phyloP scores from a whole-genome alignment of 192 early-diverging fungal species.

The Coemansia sp. region DNA sequence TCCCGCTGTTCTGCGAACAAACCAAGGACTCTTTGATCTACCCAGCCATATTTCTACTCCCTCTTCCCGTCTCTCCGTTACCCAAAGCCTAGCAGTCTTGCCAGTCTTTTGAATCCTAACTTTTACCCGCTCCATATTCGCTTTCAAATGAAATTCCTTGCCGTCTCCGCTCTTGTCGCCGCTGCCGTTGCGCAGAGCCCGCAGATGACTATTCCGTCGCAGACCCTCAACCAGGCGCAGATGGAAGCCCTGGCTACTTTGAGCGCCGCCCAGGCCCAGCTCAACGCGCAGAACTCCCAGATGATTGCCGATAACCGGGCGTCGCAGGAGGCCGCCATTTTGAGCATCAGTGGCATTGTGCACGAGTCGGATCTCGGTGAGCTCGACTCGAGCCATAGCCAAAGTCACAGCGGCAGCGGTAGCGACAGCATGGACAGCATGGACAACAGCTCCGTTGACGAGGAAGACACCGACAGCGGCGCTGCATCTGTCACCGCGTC shows the following conservation, averaged over 20 bases:
- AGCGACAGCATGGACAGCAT: slow-evolving; percentile 17
- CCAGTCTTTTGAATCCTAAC: too few relatives aligned
- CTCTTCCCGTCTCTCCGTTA: too few relatives aligned
- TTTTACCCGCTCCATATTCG: not conserved
- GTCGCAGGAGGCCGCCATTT: slow-evolving; percentile 40
- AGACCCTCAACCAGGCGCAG: slow-evolving; percentile 45
- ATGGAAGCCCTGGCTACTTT: slow-evolving; percentile 40
- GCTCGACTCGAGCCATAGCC: slow-evolving; percentile 20
- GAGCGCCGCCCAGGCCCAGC: slow-evolving; percentile 41
- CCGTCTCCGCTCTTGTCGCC: slow-evolving; percentile 24
- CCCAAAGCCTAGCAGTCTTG: too few relatives aligned
- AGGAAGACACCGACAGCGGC: slow-evolving; percentile 17
- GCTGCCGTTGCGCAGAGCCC: slow-evolving; percentile 17
- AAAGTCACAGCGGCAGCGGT: slow-evolving; percentile 13
- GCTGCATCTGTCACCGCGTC: slow-evolving; percentile 32
- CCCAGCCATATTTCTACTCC: too few relatives aligned
- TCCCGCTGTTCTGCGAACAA: not conserved
- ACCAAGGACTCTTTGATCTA: too few relatives aligned
- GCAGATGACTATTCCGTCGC: slow-evolving; percentile 22
- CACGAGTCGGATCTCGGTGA: slow-evolving; percentile 21
- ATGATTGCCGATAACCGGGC: slow-evolving; percentile 37
- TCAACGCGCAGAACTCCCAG: slow-evolving; percentile 41
- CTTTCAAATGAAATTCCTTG: slow-evolving; percentile 25
- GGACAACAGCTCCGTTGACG: not conserved
- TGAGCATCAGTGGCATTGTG: slow-evolving; percentile 33